These are phyloP conservation scores for Termitomyces sp. DNA, from an alignment of 768 basidiomycete species.

Conservation along the genomic window DNA sequence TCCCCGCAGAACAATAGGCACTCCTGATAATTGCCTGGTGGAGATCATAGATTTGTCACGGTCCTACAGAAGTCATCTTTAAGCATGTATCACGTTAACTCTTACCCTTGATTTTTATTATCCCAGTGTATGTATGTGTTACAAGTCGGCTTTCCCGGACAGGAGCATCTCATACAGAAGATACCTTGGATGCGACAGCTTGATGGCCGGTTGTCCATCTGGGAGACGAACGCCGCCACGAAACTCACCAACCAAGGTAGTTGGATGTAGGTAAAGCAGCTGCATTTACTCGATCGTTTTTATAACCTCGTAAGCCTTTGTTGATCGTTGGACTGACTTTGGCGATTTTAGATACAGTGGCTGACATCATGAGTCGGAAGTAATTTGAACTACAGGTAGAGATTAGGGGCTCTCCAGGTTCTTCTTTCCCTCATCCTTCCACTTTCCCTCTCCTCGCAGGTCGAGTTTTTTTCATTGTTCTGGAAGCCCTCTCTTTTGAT, in stretches of 20 bases:
- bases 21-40: too few relatives aligned
- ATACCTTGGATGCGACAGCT: background rate
- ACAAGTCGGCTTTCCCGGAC: background rate
- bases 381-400: background rate
- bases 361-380: slow-evolving; percentile 5
- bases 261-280: too few relatives aligned
- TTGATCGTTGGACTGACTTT: background rate
- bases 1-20: background rate
- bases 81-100: background rate
- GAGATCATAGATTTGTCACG: too few relatives aligned
- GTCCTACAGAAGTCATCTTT: too few relatives aligned
- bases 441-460: slow-evolving; percentile 14
- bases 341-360: background rate
- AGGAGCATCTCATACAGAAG: background rate
- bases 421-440: background rate
- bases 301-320: background rate
- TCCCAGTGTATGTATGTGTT: background rate
- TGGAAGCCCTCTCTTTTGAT: slow-evolving; percentile 10
- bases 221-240: too few relatives aligned
- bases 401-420: background rate
- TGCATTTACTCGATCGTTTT: too few relatives aligned
- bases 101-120: background rate
- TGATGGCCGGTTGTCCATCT: too few relatives aligned
- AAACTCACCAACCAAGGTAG: too few relatives aligned
- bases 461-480: slow-evolving; percentile 16